Base-by-base conservation (phyloP, 805 yeast genomes). In the Blastobotrys americana region DNA sequence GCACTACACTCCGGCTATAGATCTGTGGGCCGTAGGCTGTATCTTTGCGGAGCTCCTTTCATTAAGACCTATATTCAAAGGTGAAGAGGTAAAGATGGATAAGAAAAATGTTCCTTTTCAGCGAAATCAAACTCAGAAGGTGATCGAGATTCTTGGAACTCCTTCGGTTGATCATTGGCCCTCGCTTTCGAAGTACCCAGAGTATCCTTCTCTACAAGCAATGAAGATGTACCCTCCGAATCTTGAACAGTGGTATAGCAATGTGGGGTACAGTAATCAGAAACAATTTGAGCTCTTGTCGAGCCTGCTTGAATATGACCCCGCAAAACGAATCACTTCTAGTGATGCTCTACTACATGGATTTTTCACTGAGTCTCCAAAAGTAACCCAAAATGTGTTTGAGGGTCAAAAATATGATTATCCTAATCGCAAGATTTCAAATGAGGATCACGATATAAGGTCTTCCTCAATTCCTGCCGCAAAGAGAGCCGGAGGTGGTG, bases 61-160 rank as follows among this genome's bases (percentile, higher is more conserved):
- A 1, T 65, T 93, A 25, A 68, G 96, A 55, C 99, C 99, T 0
- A 81, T 93, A 6, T 93, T 93, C 68, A 93, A 93, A 62, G 98
- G 98, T 43, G 98, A 93, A 64, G 99, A 93, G 59, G 93, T 95
- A 10, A 90, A 90, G 55, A 84, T 90, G 75, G 97, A 89, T 61
- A 90, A 88, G 58, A 89, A 90, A 58, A 82, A 80, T 45, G 89
- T 90, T 3, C 97, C 97, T 2, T 93, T 93, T 64, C 98, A 93
- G 63, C 80, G 83, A 46, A 89, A 85, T 59, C 99, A 93, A 66
- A 73, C 90, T 59, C 83, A 84, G 56, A 88, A 87, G 60, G 89
- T 93, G 19, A 70, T 93, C 21, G 97, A 93, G 62, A 82, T 93
- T n/a, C 65, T 93, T 49, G 99, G 99, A 0, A 78, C 95, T 0